Percentiles rank a stretch among this genome's conserved stretches.
phyloP scores from a whole-genome alignment of 2,329 filamentous ascomycete genomes.

The Trichoderma citrinoviride region DNA sequence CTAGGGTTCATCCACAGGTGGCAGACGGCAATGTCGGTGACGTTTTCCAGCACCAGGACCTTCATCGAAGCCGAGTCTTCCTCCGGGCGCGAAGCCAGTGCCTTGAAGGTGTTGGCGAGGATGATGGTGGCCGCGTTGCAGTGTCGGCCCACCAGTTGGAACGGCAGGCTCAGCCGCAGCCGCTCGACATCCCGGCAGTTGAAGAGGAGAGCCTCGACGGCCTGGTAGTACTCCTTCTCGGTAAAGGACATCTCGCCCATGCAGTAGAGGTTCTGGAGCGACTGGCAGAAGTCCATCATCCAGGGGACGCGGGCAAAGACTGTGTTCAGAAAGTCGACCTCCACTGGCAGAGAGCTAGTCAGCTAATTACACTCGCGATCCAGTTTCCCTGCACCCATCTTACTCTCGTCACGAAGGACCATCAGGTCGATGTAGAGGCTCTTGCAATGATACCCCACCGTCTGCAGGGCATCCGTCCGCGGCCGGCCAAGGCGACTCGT shows the following conservation, averaged over 20 bases:
- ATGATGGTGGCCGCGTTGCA: slow-evolving; percentile 49
- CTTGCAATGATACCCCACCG: slow-evolving; percentile 47
- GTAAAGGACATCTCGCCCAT: slow-evolving; percentile 50
- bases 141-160: slow-evolving; percentile 47
- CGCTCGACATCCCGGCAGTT: slow-evolving; percentile 45
- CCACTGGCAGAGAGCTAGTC: slow-evolving; percentile 37
- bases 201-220: slow-evolving; percentile 44
- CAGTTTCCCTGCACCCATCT: slow-evolving; percentile 24
- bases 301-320: slow-evolving; percentile 47
- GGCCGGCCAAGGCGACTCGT: slow-evolving; percentile 35
- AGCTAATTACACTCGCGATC: background rate
- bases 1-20: slow-evolving; percentile 51
- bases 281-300: slow-evolving; percentile 46
- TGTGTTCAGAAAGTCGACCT: slow-evolving; percentile 47
- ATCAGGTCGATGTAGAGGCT: slow-evolving; percentile 52
- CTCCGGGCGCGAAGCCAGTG: slow-evolving; percentile 44
- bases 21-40: slow-evolving; percentile 48
- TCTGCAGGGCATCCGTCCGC: slow-evolving; percentile 42
- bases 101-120: slow-evolving; percentile 52
- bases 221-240: slow-evolving; percentile 45
- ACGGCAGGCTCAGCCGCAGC: slow-evolving; percentile 51
- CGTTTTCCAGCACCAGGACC: slow-evolving; percentile 49
- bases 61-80: slow-evolving; percentile 44
- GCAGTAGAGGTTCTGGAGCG: slow-evolving; percentile 46
- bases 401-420: slow-evolving; percentile 52